These are phyloP conservation scores for Fusarium proliferatum DNA, from an alignment of 2,329 filamentous ascomycete species.

Conservation along the genomic window DNA sequence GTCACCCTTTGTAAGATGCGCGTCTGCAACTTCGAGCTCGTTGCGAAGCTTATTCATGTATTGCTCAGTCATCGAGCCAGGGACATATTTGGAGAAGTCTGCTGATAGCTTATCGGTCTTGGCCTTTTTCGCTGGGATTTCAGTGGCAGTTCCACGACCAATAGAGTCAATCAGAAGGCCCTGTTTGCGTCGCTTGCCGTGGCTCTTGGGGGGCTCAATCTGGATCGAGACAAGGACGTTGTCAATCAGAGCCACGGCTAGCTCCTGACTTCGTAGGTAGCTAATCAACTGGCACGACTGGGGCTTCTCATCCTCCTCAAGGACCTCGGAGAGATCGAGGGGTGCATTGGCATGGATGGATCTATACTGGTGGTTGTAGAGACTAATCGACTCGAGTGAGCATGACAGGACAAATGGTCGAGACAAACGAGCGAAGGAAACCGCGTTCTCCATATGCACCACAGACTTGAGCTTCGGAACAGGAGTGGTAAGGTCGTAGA, in stretches of 20 bases:
- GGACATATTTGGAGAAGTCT: slow-evolving; percentile 53
- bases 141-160: slow-evolving; percentile 67
- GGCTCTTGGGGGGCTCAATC: slow-evolving; percentile 68
- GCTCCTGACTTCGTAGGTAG: slow-evolving; percentile 74
- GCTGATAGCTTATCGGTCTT: slow-evolving; percentile 47
- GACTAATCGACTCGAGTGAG: slow-evolving; percentile 65
- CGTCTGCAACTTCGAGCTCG: slow-evolving; percentile 61
- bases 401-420: slow-evolving; percentile 72
- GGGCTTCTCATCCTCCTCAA: slow-evolving; percentile 50
- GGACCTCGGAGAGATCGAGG: slow-evolving; percentile 57
- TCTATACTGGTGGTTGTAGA: slow-evolving; percentile 77
- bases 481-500: slow-evolving; percentile 72
- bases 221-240: slow-evolving; percentile 75
- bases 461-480: slow-evolving; percentile 70
- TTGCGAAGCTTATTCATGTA: slow-evolving; percentile 60
- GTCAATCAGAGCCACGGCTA: slow-evolving; percentile 73
- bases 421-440: slow-evolving; percentile 74
- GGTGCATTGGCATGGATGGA: slow-evolving; percentile 65
- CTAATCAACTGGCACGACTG: slow-evolving; percentile 61
- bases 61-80: slow-evolving; percentile 62
- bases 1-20: slow-evolving; percentile 58
- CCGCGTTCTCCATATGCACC: slow-evolving; percentile 62
- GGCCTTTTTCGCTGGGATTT: slow-evolving; percentile 50
- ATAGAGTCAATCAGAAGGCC: slow-evolving; percentile 80
- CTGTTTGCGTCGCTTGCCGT: slow-evolving; percentile 67